Base-by-base conservation (phyloP, 2,329 filamentous ascomycete species). In the Penicillium sp. region DNA sequence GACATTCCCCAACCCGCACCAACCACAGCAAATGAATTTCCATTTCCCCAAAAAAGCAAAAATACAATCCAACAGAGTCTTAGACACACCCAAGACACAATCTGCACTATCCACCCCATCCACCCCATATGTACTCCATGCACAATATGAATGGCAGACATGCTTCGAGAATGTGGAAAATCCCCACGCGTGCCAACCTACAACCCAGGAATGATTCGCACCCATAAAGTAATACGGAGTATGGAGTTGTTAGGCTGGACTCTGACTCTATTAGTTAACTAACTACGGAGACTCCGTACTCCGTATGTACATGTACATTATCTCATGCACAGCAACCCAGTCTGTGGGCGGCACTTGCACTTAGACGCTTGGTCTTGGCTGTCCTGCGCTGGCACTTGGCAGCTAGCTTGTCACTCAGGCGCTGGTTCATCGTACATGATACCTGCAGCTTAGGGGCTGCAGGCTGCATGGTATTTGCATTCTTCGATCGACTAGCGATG, bases 101-200 rank as follows among this genome's bases (percentile, higher is more conserved):
- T 23, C 39, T 39, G 19, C 29, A 23, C 27, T 15, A 21, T n/a
- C 33, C 36, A 35, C 15, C 5, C 27, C 35, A 38, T 38, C 15
- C 49, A 42, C 38, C 27, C 39, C 7, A 35, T 43, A 23, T 43
- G 49, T 38, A 42, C 27, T 23, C 17, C 12, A 43, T 53, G 50
- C 21, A 47, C 41, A 53, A 47, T 45, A 4, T 45, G 39, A 53
- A 53, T 43, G 53, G 44, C 35, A 43, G 60, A 57, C 47, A 61
- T 59, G 60, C 48, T 62, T 63, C 56, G 61, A 65, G 61, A 66
- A 65, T 61, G 63, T 59, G 56, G 61, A 17, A 15, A 17, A 23
- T 35, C 39, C 55, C 49, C 56, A 51, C 58, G 45, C 51, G 39
- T 33, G 8, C 27, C 6, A 38, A 23, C 10, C 23, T 43, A 38